Conservation (phyloP, 2,329 filamentous ascomycete genomes). For the Colletotrichum horii region DNA sequence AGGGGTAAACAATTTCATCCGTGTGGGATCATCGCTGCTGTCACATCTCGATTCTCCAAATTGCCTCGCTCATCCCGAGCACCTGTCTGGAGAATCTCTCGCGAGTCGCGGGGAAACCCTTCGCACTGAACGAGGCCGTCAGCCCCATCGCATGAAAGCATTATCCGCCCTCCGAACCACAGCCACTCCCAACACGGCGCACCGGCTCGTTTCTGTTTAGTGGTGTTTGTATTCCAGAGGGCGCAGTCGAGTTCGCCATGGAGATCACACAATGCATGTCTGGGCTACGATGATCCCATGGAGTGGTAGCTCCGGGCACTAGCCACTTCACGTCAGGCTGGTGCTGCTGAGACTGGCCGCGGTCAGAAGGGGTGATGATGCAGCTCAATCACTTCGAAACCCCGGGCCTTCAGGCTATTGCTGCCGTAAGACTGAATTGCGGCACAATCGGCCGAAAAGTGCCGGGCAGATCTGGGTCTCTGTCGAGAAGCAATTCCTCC, state of each 20-base stretch:
- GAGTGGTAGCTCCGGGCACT: background rate
- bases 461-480: background rate
- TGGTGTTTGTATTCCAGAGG: background rate
- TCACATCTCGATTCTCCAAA: background rate
- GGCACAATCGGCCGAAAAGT: background rate
- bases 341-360: background rate
- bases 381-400: conserved; percentile 8
- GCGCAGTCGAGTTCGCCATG: background rate
- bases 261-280: background rate
- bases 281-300: background rate
- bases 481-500: background rate
- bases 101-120: background rate
- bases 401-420: background rate
- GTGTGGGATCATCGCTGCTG: background rate
- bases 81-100: background rate
- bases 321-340: background rate
- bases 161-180: background rate
- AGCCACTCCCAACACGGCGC: background rate
- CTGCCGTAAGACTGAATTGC: background rate
- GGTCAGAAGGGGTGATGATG: background rate
- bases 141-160: background rate
- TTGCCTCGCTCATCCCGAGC: background rate
- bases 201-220: background rate
- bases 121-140: background rate
- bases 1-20: background rate